Evolutionary conservation across 352 stramenopile species (phyloP).

Genomic region (Hyphochytrium catenoides): DNA sequence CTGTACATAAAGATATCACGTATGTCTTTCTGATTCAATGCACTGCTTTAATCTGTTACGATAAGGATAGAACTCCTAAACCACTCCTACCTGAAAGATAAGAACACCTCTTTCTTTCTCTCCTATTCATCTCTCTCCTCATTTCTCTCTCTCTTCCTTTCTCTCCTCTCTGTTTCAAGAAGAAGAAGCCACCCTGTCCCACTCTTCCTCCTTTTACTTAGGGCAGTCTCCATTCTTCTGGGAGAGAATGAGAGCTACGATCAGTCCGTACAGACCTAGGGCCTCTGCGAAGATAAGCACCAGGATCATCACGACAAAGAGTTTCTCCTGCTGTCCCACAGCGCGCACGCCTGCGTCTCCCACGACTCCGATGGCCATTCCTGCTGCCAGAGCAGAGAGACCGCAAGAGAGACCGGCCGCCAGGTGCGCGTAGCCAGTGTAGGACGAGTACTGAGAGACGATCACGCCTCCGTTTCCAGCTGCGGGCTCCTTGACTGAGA

Average conservation of each 20-base stretch:
- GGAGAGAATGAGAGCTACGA: slow-evolving; percentile 76
- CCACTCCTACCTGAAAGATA: too few relatives aligned
- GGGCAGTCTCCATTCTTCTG: too few relatives aligned
- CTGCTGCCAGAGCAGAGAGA: slow-evolving; percentile 70
- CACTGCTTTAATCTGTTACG: too few relatives aligned
- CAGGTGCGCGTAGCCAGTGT: slow-evolving; percentile 81
- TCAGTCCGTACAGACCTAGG: slow-evolving; percentile 86
- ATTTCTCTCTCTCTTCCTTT: too few relatives aligned
- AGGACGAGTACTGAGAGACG: slow-evolving; percentile 64
- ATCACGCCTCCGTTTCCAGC: slow-evolving; percentile 8
- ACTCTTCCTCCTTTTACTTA: too few relatives aligned
- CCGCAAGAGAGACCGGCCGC: slow-evolving; percentile 80
- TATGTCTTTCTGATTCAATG: too few relatives aligned
- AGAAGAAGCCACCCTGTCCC: too few relatives aligned
- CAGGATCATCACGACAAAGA: slow-evolving; percentile 96
- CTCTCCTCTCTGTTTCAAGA: too few relatives aligned
- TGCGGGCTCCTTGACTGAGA: slow-evolving; percentile 14
- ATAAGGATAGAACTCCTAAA: too few relatives aligned
- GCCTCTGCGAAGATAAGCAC: slow-evolving; percentile 98
- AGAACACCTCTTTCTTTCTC: too few relatives aligned
- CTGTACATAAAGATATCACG: too few relatives aligned
- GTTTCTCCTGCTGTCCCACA: slow-evolving; percentile 89
- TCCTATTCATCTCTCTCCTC: too few relatives aligned
- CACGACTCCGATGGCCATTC: slow-evolving; percentile 85
- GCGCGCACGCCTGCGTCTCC: slow-evolving; percentile 84